Base-by-base conservation (phyloP, 1,139 yeast genomes). In the Blastobotrys capitulatus region DNA sequence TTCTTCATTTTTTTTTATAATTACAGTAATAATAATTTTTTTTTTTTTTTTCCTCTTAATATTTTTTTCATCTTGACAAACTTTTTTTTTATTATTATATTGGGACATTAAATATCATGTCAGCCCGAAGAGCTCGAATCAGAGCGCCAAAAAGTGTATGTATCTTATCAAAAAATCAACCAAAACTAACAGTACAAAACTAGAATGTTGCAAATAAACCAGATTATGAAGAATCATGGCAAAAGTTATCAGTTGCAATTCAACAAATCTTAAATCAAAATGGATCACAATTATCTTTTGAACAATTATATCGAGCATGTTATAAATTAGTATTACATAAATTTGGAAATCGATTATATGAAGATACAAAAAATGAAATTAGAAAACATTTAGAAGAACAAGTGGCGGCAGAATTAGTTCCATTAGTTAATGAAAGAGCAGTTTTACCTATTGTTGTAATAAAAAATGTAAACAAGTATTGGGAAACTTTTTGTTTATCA, bases 301-400 rank as follows among this genome's bases (percentile, higher is more conserved):
- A 89, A 59, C 87, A 83, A 57, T 74, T 92, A 1, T 92, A 92
- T 64, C 72, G 96, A 46, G 80, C 83, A 36, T 88, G 95, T 0
- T 92, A 92, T 62, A 80, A 82, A 19, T 65, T 89, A 38, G 97
- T 89, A 2, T 66, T 88, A 42, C 76, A 86, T 52, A 89, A 87
- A 58, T 78, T 76, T 57, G 95, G 95, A 2, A 79, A 76, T 38
- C 74, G 74, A 57, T 70, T 92, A 1, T 88, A 90, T 60, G 83
- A 79, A 6, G 76, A 80, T 43, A 83, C 88, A 13, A 68, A 77
- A 34, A 67, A 60, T 6, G 71, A 80, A 29, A 73, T 89, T 1
- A 68, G 72, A 3, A 60, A 64, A 1, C 86, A 83, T 61, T 66
- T 89, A 20, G 65, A 70, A 2, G 57, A 52, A 1, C 56, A 66